A percentile compares a stretch with the other conserved stretches of the same genome.
Evolutionary conservation across 495 filamentous ascomycete genomes (phyloP).

Genomic region (Neurospora discreta): DNA sequence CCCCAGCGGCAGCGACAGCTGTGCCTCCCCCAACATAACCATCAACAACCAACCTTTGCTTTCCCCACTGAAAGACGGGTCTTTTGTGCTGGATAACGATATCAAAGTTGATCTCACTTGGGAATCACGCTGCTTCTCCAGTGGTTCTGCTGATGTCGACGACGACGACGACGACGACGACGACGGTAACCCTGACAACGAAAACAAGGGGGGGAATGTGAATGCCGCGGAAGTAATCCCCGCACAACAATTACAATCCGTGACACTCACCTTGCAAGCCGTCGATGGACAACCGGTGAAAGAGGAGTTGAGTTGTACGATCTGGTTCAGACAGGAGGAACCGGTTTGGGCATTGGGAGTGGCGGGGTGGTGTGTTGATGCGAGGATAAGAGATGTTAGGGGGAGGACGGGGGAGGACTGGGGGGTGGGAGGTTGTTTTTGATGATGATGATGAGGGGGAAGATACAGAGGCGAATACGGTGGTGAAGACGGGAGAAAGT

Average conservation of each 20-base stretch:
- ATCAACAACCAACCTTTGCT: constrained; percentile 24
- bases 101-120: constrained; percentile 27
- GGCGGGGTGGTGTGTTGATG: neutral
- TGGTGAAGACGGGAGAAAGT: neutral
- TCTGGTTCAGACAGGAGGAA: neutral
- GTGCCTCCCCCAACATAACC: constrained; percentile 26
- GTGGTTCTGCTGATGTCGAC: constrained; percentile 23
- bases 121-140: constrained; percentile 33
- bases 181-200: neutral
- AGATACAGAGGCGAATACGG: no score
- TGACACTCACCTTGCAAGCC: neutral
- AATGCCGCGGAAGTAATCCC: neutral
- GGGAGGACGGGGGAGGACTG: neutral
- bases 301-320: neutral
- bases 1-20: constrained; percentile 9
- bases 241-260: neutral
- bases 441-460: neutral
- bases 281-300: neutral
- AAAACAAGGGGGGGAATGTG: neutral
- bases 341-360: neutral
- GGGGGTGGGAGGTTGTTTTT: neutral
- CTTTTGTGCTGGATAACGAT: constrained; percentile 17
- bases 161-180: constrained; percentile 23
- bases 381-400: neutral
- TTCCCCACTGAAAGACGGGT: constrained; percentile 16